Conservation (phyloP, 495 filamentous ascomycete genomes). For the Penicillium pulvis region DNA sequence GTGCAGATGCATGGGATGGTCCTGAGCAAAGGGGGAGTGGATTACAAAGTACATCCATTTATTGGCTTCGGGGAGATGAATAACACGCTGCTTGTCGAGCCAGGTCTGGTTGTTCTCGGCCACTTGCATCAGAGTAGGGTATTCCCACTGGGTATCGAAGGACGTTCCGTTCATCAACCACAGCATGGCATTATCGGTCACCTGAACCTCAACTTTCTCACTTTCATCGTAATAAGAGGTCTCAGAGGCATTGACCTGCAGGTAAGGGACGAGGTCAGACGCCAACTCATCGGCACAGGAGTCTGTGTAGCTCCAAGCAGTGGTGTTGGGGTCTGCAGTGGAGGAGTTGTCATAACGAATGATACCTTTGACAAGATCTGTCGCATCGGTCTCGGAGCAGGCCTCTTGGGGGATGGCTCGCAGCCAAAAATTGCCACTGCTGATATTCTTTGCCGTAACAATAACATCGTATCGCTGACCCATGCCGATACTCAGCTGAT, state of each 20-base stretch:
- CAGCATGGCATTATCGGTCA: slow-evolving; percentile 17
- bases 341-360: slow-evolving; percentile 30
- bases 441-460: slow-evolving; percentile 50
- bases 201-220: slow-evolving; percentile 16
- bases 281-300: slow-evolving; percentile 28
- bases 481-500: slow-evolving; percentile 25
- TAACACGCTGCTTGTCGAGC: slow-evolving; percentile 9
- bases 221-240: slow-evolving; percentile 6
- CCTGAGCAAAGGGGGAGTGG: slow-evolving; percentile 9
- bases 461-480: slow-evolving; percentile 73
- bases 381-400: slow-evolving; percentile 45
- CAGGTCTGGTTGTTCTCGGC: slow-evolving; percentile 13
- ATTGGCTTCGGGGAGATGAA: slow-evolving; percentile 59
- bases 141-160: slow-evolving; percentile 19
- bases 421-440: slow-evolving; percentile 63
- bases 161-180: slow-evolving; percentile 22
- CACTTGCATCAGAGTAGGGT: slow-evolving; percentile 21
- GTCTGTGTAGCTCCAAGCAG: slow-evolving; percentile 11
- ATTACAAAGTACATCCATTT: slow-evolving; percentile 59
- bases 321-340: slow-evolving; percentile 22
- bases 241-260: slow-evolving; percentile 26
- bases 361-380: slow-evolving; percentile 57
- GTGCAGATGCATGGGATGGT: slow-evolving; percentile 31
- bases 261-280: slow-evolving; percentile 14
- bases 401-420: slow-evolving; percentile 56